Evolutionary conservation across 371 early-diverging fungal species (phyloP), one percentile per base, ranked within the genome.

Genomic region (Mortierella sp.): DNA sequence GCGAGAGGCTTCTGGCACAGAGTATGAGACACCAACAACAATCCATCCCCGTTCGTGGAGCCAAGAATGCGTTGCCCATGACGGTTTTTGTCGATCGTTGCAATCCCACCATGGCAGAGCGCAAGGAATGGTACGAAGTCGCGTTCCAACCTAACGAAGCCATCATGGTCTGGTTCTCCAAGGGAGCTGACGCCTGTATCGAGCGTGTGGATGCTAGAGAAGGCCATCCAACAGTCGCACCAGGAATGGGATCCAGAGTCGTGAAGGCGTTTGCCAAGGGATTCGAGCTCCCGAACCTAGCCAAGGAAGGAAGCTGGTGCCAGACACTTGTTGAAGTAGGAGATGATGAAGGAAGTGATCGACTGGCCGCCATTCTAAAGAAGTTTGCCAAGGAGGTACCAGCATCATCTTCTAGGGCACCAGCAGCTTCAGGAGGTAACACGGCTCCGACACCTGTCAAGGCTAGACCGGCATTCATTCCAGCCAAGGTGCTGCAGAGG

Each of bases 71-170:
- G 14, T 53, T 74, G 17, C 74, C 74, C 0, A 61, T 66, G 64
- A 66, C 71, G 6, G 27, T 85, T n/a, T 58, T 85, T 37, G 52
- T 83, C 13, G 84, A 85, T 49, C 51, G 83, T 5, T 82, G 84
- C 56, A 84, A 85, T 49, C 80, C 85, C 10, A 84, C 83, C 8
- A 45, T 57, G 12, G 61, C 62, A 1, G 80, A 81, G 29, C 72
- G 84, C 8, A 57, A 54, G 22, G 63, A 61, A 9, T 80, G 80
- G 81, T 63, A 79, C 46, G 67, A 69, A 29, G 54, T 80, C 16
- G 73, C 79, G 13, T 76, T 71, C 29, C 60, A 73, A 17, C 81
- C 82, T 0, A 53, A 61, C 10, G 62, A 71, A 13, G 48, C 65
- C 0, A 71, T 69, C 17, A 54, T 70, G 50, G 78, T 82, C 10